Percentiles rank a stretch among this genome's conserved stretches.
phyloP scores from a whole-genome alignment of 23 red algal genomes.

The Gracilaria domingensis region DNA sequence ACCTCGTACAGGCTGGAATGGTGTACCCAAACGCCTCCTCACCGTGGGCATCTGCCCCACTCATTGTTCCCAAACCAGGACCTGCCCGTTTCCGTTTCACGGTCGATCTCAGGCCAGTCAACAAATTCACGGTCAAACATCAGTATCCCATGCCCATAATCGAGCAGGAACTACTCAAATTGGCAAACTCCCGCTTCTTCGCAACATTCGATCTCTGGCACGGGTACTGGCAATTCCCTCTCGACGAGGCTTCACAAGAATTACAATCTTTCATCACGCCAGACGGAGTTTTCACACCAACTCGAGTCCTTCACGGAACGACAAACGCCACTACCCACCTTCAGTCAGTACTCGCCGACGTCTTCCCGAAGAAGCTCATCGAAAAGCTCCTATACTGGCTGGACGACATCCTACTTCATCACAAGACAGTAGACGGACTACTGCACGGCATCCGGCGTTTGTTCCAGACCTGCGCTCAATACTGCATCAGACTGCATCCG shows the following conservation, averaged over 20 bases:
- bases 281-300: too few relatives aligned
- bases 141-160: conserved; percentile 44
- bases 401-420: too few relatives aligned
- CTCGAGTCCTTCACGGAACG: too few relatives aligned
- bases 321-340: too few relatives aligned
- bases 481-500: conserved; percentile 9
- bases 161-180: conserved; percentile 27
- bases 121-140: not conserved
- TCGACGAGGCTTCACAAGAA: conserved; percentile 2
- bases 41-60: conserved; percentile 29
- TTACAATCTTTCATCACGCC: too few relatives aligned
- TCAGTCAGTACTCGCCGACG: too few relatives aligned
- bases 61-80: too few relatives aligned
- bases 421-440: not conserved
- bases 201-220: conserved; percentile 24
- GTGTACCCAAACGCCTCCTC: conserved; percentile 22
- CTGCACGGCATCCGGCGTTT: not conserved
- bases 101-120: conserved; percentile 9
- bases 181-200: conserved; percentile 27
- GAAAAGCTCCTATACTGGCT: too few relatives aligned
- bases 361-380: too few relatives aligned
- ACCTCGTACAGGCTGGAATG: not conserved
- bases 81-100: conserved; percentile 22
- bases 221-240: conserved; percentile 42
- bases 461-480: not conserved